Evolutionary conservation across 176 grass and related monocot genomes (phyloP).

Genomic region (Triticum urartu): DNA sequence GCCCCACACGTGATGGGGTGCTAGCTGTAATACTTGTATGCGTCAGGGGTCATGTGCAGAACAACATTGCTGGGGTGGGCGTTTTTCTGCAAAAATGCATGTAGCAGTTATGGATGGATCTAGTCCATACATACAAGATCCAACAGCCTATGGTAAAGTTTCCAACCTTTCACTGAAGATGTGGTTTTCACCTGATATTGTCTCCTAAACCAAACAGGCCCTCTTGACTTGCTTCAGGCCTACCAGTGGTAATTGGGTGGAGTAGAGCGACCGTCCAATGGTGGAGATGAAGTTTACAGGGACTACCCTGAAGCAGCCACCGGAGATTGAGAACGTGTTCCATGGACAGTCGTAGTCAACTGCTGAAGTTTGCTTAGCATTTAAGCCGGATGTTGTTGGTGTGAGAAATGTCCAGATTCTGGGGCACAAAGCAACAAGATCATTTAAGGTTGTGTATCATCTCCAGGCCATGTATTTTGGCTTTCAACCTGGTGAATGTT

Average conservation of each 20-base stretch:
- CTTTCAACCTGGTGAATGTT: conserved; percentile 24
- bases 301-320: background rate
- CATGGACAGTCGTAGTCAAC: background rate
- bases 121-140: too few species aligned
- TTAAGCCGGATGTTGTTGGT: conserved; percentile 11
- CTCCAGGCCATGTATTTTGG: conserved; percentile 3
- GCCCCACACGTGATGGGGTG: too few species aligned
- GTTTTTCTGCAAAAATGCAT: too few species aligned
- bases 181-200: too few species aligned
- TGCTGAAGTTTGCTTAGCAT: conserved; percentile 5
- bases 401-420: conserved; percentile 19
- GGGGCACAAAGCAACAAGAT: conserved; percentile 4
- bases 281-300: conserved; percentile 31
- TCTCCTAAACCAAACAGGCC: too few species aligned
- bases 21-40: too few species aligned
- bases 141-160: too few species aligned
- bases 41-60: too few species aligned
- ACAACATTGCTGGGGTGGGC: too few species aligned
- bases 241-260: background rate
- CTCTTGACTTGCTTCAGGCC: background rate
- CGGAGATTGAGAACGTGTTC: conserved; percentile 18
- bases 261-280: conserved; percentile 9
- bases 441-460: conserved; percentile 30
- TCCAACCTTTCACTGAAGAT: too few species aligned
- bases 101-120: too few species aligned